Conservation (phyloP, 2,329 filamentous ascomycete genomes). For the Fusarium torulosum region DNA sequence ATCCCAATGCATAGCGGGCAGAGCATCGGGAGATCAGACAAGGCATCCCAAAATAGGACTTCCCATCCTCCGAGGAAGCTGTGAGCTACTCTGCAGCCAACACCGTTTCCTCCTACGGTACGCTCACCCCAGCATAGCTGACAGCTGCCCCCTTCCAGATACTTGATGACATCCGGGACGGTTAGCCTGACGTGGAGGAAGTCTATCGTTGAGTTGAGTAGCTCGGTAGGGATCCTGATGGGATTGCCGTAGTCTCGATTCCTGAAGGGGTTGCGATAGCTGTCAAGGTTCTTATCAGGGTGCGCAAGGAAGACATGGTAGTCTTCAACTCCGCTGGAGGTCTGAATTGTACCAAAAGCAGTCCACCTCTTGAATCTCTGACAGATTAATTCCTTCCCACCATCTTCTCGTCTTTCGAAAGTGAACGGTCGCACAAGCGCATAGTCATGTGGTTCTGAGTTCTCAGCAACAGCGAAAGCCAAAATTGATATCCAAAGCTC, state of each 20-base stretch:
- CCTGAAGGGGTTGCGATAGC: neutral
- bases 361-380: neutral
- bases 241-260: neutral
- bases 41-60: neutral
- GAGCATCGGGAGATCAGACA: neutral
- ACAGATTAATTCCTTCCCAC: neutral
- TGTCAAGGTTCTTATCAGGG: rapidly evolving
- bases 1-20: conserved; percentile 16
- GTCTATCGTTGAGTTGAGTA: neutral
- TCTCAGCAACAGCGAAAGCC: rapidly evolving
- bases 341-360: neutral
- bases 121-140: rapidly evolving
- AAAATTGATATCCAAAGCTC: conserved; percentile 13
- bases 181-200: neutral
- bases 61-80: neutral
- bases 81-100: neutral
- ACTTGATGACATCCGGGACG: conserved; percentile 10
- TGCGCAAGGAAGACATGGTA: neutral
- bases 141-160: neutral
- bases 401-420: neutral
- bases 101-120: neutral
- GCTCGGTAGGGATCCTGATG: neutral
- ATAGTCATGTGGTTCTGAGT: rapidly evolving
- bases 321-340: rapidly evolving
- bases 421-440: neutral